A percentile compares a stretch with the other conserved stretches of the same genome.
Evolutionary conservation across 768 basidiomycete genomes (phyloP).

Genomic region (Tulasnella sp.): DNA sequence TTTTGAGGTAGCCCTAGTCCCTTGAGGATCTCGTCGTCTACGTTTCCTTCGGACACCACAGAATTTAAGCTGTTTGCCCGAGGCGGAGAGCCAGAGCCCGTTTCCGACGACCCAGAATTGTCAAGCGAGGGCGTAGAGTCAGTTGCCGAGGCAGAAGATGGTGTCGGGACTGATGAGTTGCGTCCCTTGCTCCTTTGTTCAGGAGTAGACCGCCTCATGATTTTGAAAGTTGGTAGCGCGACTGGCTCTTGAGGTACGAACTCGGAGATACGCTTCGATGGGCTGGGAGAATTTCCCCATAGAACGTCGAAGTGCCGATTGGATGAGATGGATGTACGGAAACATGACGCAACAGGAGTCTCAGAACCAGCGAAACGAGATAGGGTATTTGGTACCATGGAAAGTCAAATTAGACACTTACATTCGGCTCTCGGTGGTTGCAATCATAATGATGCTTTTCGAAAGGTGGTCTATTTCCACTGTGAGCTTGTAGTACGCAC

Average conservation of each 20-base stretch:
- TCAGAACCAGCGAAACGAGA: not conserved
- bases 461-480: constrained; percentile 55
- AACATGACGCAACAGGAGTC: not conserved
- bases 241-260: constrained; percentile 61
- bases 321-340: not conserved
- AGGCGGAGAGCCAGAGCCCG: not conserved
- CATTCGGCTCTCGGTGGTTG: constrained; percentile 62
- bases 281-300: constrained; percentile 34
- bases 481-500: constrained; percentile 62
- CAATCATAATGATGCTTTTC: constrained; percentile 49
- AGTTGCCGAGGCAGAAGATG: not conserved
- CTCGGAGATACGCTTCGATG: constrained; percentile 55
- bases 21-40: constrained; percentile 21
- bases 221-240: constrained; percentile 71
- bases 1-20: constrained; percentile 1
- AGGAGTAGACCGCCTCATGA: constrained; percentile 59
- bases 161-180: not conserved
- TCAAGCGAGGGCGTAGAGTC: not conserved
- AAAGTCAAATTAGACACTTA: constrained; percentile 30
- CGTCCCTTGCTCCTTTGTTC: constrained; percentile 29
- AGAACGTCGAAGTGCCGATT: not conserved
- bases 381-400: not conserved
- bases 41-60: not conserved
- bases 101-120: not conserved
- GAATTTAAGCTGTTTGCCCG: not conserved